Conservation (phyloP, 306 rosid genomes). For the Dicorynia guianensis region DNA sequence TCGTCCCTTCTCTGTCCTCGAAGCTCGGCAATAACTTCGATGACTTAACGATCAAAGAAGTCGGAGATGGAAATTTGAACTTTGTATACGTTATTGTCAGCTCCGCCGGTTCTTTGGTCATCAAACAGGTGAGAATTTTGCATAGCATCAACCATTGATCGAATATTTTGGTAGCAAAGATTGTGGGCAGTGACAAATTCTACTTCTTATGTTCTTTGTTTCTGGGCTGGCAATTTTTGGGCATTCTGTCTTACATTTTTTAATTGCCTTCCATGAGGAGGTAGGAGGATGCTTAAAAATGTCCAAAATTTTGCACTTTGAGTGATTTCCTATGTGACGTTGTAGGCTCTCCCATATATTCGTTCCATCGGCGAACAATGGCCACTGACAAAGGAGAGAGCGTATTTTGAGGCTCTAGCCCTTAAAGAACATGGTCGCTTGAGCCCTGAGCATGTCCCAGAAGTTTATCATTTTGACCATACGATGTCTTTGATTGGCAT, state of each 20-base stretch:
- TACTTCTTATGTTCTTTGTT: not conserved
- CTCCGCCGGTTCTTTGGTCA: slow-evolving; percentile 73
- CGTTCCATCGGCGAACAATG: slow-evolving; percentile 94
- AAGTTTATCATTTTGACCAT: slow-evolving; percentile 85
- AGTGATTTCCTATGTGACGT: not conserved
- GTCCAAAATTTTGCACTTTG: not conserved
- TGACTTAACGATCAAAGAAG: slow-evolving; percentile 66
- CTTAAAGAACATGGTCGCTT: slow-evolving; percentile 52
- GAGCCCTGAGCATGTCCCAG: slow-evolving; percentile 77
- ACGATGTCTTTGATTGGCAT: slow-evolving; percentile 87
- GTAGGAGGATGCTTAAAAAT: not conserved
- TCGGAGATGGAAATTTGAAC: slow-evolving; percentile 95
- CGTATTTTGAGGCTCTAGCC: slow-evolving; percentile 78
- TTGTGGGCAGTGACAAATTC: slow-evolving; percentile 32
- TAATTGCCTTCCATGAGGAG: not conserved
- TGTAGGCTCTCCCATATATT: slow-evolving; percentile 83
- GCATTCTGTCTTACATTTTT: not conserved
- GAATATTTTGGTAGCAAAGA: not conserved
- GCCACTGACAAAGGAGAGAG: slow-evolving; percentile 95
- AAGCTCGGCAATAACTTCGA: slow-evolving; percentile 62
- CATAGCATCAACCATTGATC: not conserved
- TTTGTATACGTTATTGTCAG: slow-evolving; percentile 72
- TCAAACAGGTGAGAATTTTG: slow-evolving; percentile 71
- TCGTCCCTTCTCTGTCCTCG: slow-evolving; percentile 72
- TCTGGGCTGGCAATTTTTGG: not conserved